Conservation (phyloP, 345 rosid genomes). For the Dipteronia sinensis region DNA sequence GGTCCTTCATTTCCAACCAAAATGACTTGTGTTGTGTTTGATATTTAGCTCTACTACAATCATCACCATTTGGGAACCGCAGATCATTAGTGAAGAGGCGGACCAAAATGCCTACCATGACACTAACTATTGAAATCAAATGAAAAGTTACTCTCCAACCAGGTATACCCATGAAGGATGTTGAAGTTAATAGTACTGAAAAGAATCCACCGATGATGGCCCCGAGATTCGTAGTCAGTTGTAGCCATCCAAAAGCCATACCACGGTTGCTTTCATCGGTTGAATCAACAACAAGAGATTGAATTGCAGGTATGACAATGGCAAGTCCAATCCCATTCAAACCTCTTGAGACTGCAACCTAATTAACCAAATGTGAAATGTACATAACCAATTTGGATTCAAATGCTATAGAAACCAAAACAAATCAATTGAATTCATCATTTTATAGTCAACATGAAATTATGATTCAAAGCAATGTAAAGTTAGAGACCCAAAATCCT, state of each 20-base stretch:
- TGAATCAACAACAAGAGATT: slow-evolving; percentile 74
- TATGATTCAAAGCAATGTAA: no score
- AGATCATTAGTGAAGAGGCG: slow-evolving; percentile 68
- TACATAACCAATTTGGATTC: no score
- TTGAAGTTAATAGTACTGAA: slow-evolving; percentile 66
- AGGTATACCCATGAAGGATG: slow-evolving; percentile 62
- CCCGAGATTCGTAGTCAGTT: slow-evolving; percentile 59
- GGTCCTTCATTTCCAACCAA: slow-evolving; percentile 39
- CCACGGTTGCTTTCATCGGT: slow-evolving; percentile 82
- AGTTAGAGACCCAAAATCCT: no score
- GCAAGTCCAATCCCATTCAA: slow-evolving; percentile 72
- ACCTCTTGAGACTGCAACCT: slow-evolving; percentile 76
- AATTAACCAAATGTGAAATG: not conserved
- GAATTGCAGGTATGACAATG: slow-evolving; percentile 59
- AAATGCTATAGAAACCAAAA: no score
- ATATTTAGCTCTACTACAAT: slow-evolving; percentile 16
- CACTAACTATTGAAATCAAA: slow-evolving; percentile 56
- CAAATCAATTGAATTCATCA: no score
- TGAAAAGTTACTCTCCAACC: slow-evolving; percentile 85
- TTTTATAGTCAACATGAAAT: no score
- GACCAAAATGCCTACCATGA: slow-evolving; percentile 64
- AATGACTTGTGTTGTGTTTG: slow-evolving; percentile 32
- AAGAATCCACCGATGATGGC: slow-evolving; percentile 58
- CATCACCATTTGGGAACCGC: slow-evolving; percentile 28
- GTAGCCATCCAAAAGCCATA: slow-evolving; percentile 78